Base-by-base conservation (phyloP, 2,329 filamentous ascomycete genomes). In the Aspergillus caelatus region DNA sequence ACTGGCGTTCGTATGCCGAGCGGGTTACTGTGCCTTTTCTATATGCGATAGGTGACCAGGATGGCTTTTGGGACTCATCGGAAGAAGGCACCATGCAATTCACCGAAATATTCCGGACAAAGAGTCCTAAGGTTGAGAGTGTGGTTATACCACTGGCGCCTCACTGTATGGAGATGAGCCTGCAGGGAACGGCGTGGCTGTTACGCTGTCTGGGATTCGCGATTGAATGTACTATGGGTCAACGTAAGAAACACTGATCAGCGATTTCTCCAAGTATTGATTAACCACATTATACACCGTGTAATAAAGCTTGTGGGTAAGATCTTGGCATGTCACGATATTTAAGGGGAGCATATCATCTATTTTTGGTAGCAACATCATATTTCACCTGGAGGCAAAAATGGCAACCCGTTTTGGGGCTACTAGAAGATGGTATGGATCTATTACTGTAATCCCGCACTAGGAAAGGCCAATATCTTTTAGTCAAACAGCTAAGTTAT, bases 31-130 rank as follows among this genome's bases (percentile, higher is more conserved):
- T 66, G 26, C 65, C 65, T 11, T 28, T 66, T 12, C 54, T 64
- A 62, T 60, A 66, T 43, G 65, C 56, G 26, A 23, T 64, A 10
- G 41, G 50, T 23, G 65, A 64, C 34, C 62, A 64, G 39, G 65
- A 66, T 46, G 62, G 34, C 14, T 50, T 64, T 2, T 66, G 57
- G 62, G 45, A 26, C 2, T 64, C 56, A 7, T 56, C 55, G 12
- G 43, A 52, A 11, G 48, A 59, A 30, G 28, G 28, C 5, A 10
- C 62, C 9, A n/a, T 58, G 26, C 34, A 60, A 19, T 66, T 61
- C 32, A 46, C 54, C 12, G 26, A 60, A 21, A 39, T 62, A n/a
- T 64, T 66, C 30, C 57, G 41, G 43, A 23, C 57, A 2, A 28
- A 19, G 3, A 60, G 60, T n/a, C 57, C 64, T 3, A 28, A 21